These are phyloP conservation scores for Trypanosoma brucei DNA, from an alignment of 208 protist genomes.

Conservation along the genomic window DNA sequence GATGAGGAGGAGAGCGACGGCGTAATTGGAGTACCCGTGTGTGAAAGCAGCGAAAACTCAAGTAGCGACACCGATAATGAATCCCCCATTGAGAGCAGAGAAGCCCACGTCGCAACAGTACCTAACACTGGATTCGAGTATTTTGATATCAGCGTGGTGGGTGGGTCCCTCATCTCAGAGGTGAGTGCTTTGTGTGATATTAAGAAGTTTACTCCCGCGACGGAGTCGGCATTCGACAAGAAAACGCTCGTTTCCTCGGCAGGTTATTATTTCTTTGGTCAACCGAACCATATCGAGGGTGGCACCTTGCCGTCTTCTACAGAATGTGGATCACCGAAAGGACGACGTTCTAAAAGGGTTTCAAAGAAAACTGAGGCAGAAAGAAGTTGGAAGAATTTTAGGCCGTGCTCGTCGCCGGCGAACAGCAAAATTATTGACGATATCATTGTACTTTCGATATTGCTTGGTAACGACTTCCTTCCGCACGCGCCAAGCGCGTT, in stretches of 20 bases:
- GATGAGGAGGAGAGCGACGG: conserved; percentile 7
- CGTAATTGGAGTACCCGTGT: neutral
- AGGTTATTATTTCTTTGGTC: conserved; percentile 54
- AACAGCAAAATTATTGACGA: conserved; percentile 85
- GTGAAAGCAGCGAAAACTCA: neutral
- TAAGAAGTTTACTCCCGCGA: conserved; percentile 29
- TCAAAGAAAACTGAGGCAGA: neutral
- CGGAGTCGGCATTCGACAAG: conserved; percentile 13
- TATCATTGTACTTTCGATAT: conserved; percentile 68
- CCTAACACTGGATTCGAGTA: conserved; percentile 42
- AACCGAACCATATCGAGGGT: conserved; percentile 3
- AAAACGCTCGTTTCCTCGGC: conserved; percentile 29
- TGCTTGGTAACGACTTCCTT: conserved; percentile 86
- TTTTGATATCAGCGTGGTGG: conserved; percentile 66
- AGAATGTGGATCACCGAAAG: neutral
- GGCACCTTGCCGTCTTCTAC: neutral
- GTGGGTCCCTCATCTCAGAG: conserved; percentile 56
- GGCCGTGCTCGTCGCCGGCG: conserved; percentile 51
- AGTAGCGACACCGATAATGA: conserved; percentile 8
- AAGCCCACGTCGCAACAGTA: conserved; percentile 1
- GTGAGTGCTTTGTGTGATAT: conserved; percentile 53
- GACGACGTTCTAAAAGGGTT: neutral
- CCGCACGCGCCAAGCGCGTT: conserved; percentile 65
- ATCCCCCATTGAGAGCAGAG: conserved; percentile 3
- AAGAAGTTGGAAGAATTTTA: conserved; percentile 25